Conservation (phyloP, 441 rosid species). For the Aquilaria agallochum region DNA sequence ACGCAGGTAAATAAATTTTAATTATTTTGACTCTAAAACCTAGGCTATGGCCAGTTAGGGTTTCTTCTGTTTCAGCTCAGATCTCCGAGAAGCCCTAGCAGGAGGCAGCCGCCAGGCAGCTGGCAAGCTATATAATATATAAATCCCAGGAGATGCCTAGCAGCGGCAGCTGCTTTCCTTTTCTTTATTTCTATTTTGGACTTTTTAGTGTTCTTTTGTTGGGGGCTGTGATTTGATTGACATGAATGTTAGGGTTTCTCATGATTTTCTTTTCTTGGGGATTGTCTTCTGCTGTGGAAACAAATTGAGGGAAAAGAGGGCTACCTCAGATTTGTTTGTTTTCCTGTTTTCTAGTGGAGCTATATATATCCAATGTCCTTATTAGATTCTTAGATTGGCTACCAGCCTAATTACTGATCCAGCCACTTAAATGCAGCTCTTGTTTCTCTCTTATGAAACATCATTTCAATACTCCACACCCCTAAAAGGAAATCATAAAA, state of each 20-base stretch:
- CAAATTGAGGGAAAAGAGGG: conserved; percentile 11
- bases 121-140: too few species aligned
- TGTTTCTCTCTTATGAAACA: conserved; percentile 12
- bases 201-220: background rate
- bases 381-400: background rate
- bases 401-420: conserved; percentile 27
- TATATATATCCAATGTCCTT: background rate
- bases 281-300: conserved; percentile 28
- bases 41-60: conserved; percentile 25
- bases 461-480: conserved; percentile 8
- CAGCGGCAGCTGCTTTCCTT: conserved; percentile 30
- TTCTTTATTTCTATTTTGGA: background rate
- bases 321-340: conserved; percentile 1
- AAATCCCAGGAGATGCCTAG: conserved; percentile 9
- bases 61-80: background rate
- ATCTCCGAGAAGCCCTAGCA: too few species aligned
- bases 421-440: conserved; percentile 35
- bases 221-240: conserved; percentile 44
- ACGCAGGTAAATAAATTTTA: conserved; percentile 41
- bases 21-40: conserved; percentile 27
- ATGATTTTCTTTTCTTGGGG: conserved; percentile 28
- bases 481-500: too few species aligned
- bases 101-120: too few species aligned
- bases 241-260: conserved; percentile 38
- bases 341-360: background rate